Percentiles rank a stretch among this genome's conserved stretches.
phyloP scores from a whole-genome alignment of 345 rosid genomes.

The Stellera chamaejasme region DNA sequence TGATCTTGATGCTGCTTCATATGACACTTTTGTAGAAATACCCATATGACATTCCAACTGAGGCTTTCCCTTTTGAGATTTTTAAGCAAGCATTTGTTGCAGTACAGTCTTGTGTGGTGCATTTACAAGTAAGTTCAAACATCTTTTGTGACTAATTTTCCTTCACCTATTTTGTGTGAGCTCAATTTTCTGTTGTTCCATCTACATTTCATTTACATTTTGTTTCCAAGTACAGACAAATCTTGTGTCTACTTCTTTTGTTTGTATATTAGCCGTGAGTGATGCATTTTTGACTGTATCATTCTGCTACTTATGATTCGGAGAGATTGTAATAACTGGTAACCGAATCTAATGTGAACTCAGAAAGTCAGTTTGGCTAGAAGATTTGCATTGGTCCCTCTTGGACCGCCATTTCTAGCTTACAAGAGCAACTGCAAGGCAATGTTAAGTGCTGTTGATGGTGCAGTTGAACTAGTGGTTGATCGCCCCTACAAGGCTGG shows the following conservation, averaged over 20 bases:
- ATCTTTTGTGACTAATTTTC: not conserved
- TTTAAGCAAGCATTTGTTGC: conserved; percentile 97
- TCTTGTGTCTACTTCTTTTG: too few species aligned
- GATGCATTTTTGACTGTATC: not conserved
- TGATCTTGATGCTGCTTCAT: too few species aligned
- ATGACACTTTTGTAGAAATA: conserved; percentile 61
- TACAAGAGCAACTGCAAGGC: conserved; percentile 93
- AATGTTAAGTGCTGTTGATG: conserved; percentile 79
- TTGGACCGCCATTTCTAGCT: conserved; percentile 94
- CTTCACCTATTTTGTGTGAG: not conserved
- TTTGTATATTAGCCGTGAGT: too few species aligned
- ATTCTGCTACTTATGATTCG: not conserved
- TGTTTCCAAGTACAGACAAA: too few species aligned
- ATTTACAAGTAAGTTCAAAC: conserved; percentile 57
- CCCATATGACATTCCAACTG: conserved; percentile 94
- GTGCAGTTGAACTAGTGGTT: conserved; percentile 77
- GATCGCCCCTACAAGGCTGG: conserved; percentile 87
- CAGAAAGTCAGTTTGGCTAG: conserved; percentile 97
- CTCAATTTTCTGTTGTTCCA: not conserved
- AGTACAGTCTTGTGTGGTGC: conserved; percentile 96
- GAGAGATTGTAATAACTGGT: conserved; percentile 12
- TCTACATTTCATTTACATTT: not conserved
- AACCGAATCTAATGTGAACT: conserved; percentile 16
- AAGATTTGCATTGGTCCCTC: conserved; percentile 96
- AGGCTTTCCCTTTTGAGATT: conserved; percentile 87